phyloP scores from a whole-genome alignment of 2,329 filamentous ascomycete species.

The Arthrinium phaeospermum region DNA sequence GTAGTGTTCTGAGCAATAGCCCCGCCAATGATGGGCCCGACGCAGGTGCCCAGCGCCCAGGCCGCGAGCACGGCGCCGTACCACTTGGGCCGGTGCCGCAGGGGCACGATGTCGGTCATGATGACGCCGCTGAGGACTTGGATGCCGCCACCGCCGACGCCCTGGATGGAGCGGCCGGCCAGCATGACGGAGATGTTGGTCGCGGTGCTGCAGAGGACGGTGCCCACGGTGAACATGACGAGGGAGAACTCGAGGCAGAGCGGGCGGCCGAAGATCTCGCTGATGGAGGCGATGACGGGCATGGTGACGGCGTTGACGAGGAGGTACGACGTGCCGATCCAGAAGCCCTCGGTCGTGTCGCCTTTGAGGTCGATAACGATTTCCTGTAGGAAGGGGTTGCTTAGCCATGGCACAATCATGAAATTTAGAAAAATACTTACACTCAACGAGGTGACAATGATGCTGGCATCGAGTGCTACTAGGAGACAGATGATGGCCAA shows the following conservation, averaged over 20 bases:
- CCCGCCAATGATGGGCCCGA: slow-evolving; percentile 48
- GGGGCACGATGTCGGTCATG: slow-evolving; percentile 49
- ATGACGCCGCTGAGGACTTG: slow-evolving; percentile 47
- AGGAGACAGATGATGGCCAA: slow-evolving; percentile 19
- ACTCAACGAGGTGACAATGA: slow-evolving; percentile 21
- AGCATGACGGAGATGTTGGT: slow-evolving; percentile 42
- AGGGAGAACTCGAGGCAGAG: slow-evolving; percentile 41
- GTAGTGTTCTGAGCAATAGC: slow-evolving; percentile 41
- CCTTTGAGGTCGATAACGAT: slow-evolving; percentile 31
- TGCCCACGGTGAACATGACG: slow-evolving; percentile 49
- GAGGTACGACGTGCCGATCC: slow-evolving; percentile 39
- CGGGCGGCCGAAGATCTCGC: slow-evolving; percentile 43
- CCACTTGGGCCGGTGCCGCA: slow-evolving; percentile 48
- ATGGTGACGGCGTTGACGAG: slow-evolving; percentile 38
- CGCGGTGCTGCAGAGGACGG: slow-evolving; percentile 45
- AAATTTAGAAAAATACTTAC: not conserved
- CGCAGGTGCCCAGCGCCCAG: slow-evolving; percentile 47
- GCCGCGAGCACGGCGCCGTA: slow-evolving; percentile 45
- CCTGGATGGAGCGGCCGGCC: slow-evolving; percentile 46
- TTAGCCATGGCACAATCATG: not conserved
- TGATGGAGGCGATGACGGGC: slow-evolving; percentile 39
- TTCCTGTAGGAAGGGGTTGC: slow-evolving; percentile 20
- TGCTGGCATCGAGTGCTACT: slow-evolving; percentile 23
- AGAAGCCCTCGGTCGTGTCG: slow-evolving; percentile 34
- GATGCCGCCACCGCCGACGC: slow-evolving; percentile 48